Conservation (phyloP, 1,284 basidiomycete genomes). For the Austropuccinia psidii region DNA sequence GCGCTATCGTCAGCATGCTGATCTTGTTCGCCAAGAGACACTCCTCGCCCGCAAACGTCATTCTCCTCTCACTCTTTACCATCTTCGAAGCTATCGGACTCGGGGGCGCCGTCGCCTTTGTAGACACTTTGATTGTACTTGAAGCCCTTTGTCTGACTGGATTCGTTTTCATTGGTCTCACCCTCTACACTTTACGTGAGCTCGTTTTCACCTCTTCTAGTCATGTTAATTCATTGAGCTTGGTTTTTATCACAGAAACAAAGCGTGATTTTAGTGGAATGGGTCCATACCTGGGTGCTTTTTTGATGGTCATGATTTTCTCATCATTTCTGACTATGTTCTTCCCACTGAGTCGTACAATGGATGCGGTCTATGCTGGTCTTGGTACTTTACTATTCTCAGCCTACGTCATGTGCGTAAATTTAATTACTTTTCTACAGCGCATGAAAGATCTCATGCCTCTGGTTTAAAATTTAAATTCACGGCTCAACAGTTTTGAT, state of each 20-base stretch:
- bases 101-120: conserved; percentile 34
- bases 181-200: conserved; percentile 30
- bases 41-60: conserved; percentile 27
- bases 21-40: conserved; percentile 25
- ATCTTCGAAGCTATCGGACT: conserved; percentile 28
- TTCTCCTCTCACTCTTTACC: conserved; percentile 25
- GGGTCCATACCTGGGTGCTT: conserved; percentile 25
- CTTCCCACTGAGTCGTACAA: conserved; percentile 33
- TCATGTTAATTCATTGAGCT: not conserved
- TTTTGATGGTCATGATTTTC: conserved; percentile 33
- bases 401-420: conserved; percentile 24
- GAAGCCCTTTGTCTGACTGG: conserved; percentile 25
- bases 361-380: conserved; percentile 30
- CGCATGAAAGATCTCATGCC: not conserved
- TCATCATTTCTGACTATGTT: conserved; percentile 35
- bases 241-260: not conserved
- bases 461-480: not conserved
- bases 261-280: conserved; percentile 35
- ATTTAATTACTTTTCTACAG: not conserved
- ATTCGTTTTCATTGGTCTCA: conserved; percentile 32
- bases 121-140: conserved; percentile 25
- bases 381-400: conserved; percentile 30
- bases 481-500: conserved; percentile 10
- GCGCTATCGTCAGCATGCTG: conserved; percentile 25
- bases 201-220: not conserved